A percentile compares a stretch with the other conserved stretches of the same genome.
phyloP scores from a whole-genome alignment of 257 asterid species.

The Echium plantagineum region DNA sequence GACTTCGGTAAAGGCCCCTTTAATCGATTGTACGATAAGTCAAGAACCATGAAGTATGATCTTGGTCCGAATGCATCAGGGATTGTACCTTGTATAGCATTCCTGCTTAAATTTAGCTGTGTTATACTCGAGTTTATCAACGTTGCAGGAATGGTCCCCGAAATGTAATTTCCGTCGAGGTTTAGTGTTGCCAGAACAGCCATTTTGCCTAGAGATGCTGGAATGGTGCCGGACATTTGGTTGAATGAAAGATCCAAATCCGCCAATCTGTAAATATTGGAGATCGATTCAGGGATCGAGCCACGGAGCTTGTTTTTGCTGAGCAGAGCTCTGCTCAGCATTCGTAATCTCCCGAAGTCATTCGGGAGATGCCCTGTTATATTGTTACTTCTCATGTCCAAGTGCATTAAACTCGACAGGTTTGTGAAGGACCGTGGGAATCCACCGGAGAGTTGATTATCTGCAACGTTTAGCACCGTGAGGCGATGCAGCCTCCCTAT shows the following conservation, averaged over 20 bases:
- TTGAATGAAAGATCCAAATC: slow-evolving; percentile 76
- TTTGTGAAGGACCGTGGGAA: slow-evolving; percentile 55
- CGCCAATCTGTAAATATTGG: slow-evolving; percentile 62
- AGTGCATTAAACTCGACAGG: slow-evolving; percentile 50
- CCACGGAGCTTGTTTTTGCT: slow-evolving; percentile 54
- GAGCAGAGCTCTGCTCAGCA: slow-evolving; percentile 74
- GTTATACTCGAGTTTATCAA: slow-evolving; percentile 40
- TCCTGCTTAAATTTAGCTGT: slow-evolving; percentile 55
- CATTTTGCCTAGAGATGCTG: slow-evolving; percentile 67
- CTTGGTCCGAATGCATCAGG: slow-evolving; percentile 58
- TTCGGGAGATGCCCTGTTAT: slow-evolving; percentile 52
- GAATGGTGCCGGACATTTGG: slow-evolving; percentile 54
- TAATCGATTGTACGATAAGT: slow-evolving; percentile 53
- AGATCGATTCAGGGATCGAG: slow-evolving; percentile 42
- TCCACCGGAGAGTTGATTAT: slow-evolving; percentile 48
- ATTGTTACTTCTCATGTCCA: slow-evolving; percentile 55
- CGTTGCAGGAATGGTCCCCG: slow-evolving; percentile 57
- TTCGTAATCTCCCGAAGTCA: slow-evolving; percentile 50
- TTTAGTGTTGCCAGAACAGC: slow-evolving; percentile 69
- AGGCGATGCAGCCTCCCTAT: slow-evolving; percentile 65
- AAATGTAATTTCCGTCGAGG: slow-evolving; percentile 56
- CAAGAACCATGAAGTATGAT: slow-evolving; percentile 60
- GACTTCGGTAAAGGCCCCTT: slow-evolving; percentile 57
- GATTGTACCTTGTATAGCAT: slow-evolving; percentile 42
- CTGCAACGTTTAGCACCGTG: slow-evolving; percentile 71